These are phyloP conservation scores for Panellus pusillus DNA, from an alignment of 768 basidiomycete genomes.

Conservation along the genomic window DNA sequence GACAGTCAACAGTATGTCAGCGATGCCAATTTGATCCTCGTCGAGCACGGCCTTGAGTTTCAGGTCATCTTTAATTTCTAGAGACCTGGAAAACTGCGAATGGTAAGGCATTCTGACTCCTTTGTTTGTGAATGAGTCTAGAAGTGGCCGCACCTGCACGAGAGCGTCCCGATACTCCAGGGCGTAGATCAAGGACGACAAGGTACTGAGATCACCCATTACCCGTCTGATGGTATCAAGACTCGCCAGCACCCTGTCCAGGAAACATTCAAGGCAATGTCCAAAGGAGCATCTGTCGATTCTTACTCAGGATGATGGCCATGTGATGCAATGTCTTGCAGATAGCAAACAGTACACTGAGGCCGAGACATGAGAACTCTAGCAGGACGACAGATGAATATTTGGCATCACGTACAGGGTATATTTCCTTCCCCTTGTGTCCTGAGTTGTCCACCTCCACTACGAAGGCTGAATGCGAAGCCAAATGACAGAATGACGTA, in stretches of 20 bases:
- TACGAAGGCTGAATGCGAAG: too few species aligned
- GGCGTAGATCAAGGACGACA: slow-evolving; percentile 1
- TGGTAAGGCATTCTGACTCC: too few species aligned
- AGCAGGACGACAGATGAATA: too few species aligned
- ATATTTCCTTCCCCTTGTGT: too few species aligned
- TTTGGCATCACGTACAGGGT: too few species aligned
- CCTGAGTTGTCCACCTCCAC: too few species aligned
- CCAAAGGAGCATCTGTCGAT: background rate
- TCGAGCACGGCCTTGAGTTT: too few species aligned
- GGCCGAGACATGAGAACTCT: too few species aligned
- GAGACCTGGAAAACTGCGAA: slow-evolving; percentile 3
- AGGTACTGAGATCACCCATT: background rate
- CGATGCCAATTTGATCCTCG: slow-evolving; percentile 4
- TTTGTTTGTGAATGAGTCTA: background rate
- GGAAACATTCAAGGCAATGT: too few species aligned
- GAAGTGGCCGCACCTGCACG: too few species aligned
- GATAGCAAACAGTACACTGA: too few species aligned
- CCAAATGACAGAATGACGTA: too few species aligned
- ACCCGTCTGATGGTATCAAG: slow-evolving; percentile 1
- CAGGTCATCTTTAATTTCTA: slow-evolving; percentile 10
- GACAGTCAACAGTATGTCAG: background rate
- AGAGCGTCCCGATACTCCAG: slow-evolving; percentile 1
- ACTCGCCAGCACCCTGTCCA: background rate
- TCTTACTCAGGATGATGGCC: background rate
- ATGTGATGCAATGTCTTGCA: background rate